Evolutionary conservation across 371 early-diverging fungal species (phyloP), one percentile per base, ranked within the genome.

Genomic region (Sporodiniella umbellata): DNA sequence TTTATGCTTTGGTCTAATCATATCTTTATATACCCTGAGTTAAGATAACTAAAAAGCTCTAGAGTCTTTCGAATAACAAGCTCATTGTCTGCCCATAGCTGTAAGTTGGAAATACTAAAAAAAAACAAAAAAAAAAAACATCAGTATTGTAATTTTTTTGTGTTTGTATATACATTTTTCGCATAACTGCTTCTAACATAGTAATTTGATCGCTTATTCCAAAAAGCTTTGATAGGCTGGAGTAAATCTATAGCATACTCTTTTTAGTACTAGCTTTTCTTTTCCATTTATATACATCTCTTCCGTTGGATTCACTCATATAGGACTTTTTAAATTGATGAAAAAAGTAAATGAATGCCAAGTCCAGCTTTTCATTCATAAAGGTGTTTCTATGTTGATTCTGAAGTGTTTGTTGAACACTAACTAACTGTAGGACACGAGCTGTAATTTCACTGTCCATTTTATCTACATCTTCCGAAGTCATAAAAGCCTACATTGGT

Each of bases 281-380:
- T 11, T 33, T 19, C 17, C 21, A 14, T 18, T 18, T 10, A 2
- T 2, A 53, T 56, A 59, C 62, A 30, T 61, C 58, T 28, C 50
- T 54, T 11, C 56, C 62, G 25, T 58, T 57, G 1, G 61, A 52
- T 51, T 68, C 68, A 42, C 88, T 80, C 37, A 94, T 81, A 56
- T 94, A 94, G 8, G 85, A 79, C 35, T 86, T 84, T 39, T 86
- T 72, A 58, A 93, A 94, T 33, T 79, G 78, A 14, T 78, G 68
- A 60, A 87, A 90, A 54, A 93, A 87, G 55, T 85, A 86, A 4
- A 93, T 63, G 54, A 93, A 85, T 1, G 93, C 84, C 43, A 78
- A 71, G 48, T 92, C 91, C 23, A 92, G 69, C 37, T 79, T 70
- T 62, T 84, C 79, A 54, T 73, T 72, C 42, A 75, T 59, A 17